Percentiles rank a stretch among this genome's conserved stretches.
Evolutionary conservation across 2,329 filamentous ascomycete genomes (phyloP).

Genomic region (Albifimbria verrucaria): DNA sequence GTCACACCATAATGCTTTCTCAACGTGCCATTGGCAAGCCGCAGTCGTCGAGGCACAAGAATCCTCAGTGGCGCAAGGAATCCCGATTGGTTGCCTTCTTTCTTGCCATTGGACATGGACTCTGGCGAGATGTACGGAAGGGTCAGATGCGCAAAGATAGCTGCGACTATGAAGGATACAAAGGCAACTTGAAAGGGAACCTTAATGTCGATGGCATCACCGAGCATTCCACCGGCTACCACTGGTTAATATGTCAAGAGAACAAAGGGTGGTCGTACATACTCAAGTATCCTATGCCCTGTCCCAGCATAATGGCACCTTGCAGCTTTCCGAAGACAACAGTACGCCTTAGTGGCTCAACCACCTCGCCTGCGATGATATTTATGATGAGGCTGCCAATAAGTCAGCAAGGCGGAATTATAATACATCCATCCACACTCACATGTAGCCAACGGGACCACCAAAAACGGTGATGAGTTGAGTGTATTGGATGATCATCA

Average conservation of each 20-base stretch:
- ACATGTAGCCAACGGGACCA: slow-evolving; percentile 66
- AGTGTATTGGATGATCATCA: slow-evolving; percentile 63
- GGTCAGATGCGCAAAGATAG: slow-evolving; percentile 36
- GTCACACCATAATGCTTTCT: slow-evolving; percentile 59
- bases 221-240: slow-evolving; percentile 59
- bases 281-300: slow-evolving; percentile 60
- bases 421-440: neutral
- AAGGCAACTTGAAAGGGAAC: slow-evolving; percentile 64
- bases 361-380: slow-evolving; percentile 64
- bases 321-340: slow-evolving; percentile 63
- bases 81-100: slow-evolving; percentile 28
- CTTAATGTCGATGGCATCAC: slow-evolving; percentile 59
- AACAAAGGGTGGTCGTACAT: slow-evolving; percentile 13
- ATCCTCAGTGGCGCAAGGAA: slow-evolving; percentile 64
- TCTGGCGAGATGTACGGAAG: slow-evolving; percentile 50
- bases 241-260: neutral
- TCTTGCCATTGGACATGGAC: slow-evolving; percentile 28
- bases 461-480: slow-evolving; percentile 68
- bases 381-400: slow-evolving; percentile 55
- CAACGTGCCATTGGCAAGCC: slow-evolving; percentile 45
- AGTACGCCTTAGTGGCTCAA: slow-evolving; percentile 57
- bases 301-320: slow-evolving; percentile 65
- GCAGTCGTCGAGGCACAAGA: slow-evolving; percentile 55
- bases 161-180: slow-evolving; percentile 47
- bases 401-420: slow-evolving; percentile 2